Conservation (phyloP, 306 rosid genomes). For the Elaeagnus macrophylla region DNA sequence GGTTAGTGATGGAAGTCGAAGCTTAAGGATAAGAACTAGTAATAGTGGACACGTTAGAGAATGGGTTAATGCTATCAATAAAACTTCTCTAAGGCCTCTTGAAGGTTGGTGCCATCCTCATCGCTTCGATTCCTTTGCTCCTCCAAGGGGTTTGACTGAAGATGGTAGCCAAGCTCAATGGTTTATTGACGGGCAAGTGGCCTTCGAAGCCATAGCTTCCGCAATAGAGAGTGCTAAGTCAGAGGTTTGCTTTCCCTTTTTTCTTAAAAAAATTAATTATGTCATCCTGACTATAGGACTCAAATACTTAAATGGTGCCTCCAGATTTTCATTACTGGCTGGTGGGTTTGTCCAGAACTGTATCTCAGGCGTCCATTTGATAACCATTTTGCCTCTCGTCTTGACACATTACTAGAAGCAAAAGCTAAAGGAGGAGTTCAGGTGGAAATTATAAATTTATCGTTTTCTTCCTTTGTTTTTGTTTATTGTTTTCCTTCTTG, state of each 20-base stretch:
- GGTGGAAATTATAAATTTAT: conserved; percentile 14
- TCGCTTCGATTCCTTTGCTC: conserved; percentile 39
- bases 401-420: conserved; percentile 32
- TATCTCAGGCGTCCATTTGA: conserved; percentile 40
- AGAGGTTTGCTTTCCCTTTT: conserved; percentile 20
- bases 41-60: conserved; percentile 30
- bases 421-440: conserved; percentile 46
- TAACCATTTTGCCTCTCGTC: conserved; percentile 29
- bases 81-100: conserved; percentile 29
- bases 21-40: conserved; percentile 32
- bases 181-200: conserved; percentile 40
- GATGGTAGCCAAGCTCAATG: conserved; percentile 45
- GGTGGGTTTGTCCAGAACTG: conserved; percentile 53
- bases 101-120: conserved; percentile 45
- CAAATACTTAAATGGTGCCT: conserved; percentile 1
- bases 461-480: neutral
- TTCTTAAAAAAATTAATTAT: neutral
- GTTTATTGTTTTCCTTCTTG: neutral
- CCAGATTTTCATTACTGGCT: conserved; percentile 45
- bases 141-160: conserved; percentile 36
- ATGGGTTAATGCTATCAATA: conserved; percentile 36
- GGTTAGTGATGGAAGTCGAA: conserved; percentile 32
- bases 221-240: conserved; percentile 40
- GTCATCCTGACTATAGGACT: neutral
- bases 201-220: conserved; percentile 44